Base-by-base conservation (phyloP, 257 asterid genomes). In the Solanum dulcamara region DNA sequence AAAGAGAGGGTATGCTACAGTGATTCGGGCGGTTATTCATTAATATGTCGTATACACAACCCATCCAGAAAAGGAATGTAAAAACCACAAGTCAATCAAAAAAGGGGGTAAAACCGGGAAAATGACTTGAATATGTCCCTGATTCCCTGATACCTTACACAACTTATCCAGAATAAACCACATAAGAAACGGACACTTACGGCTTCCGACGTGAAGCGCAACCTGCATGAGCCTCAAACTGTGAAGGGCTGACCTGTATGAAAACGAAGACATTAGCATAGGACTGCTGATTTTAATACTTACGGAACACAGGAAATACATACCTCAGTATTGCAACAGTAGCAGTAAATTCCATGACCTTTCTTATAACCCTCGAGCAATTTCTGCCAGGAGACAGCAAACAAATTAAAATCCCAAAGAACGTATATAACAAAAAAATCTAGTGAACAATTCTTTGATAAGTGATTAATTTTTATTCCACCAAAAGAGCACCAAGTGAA, bases 151-250 rank as follows among this genome's bases (percentile, higher is more conserved):
- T 72, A 81, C 72, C 86, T 50, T 59, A 32, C 60, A 44, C 59
- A 75, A 75, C 35, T 14, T 75, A 8, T 77, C 62, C 38, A 46
- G 42, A 46, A 46, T 77, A 77, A 77, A 77, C 28, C 62, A 77
- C 62, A 46, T 44, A 66, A 83, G 59, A 84, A 83, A 44, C 10
- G 10, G 46, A 67, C 18, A 91, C 98, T 92, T 88, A 95, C 99
- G 98, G 99, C 90, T 95, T 97, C 81, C 98, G 92, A 30, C 97
- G 97, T 24, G 98, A 90, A 87, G 94, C 90, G 85, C 86, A 92
- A 83, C 98, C 99, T 81, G 99, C 99, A 95, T 95, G 99, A 60
- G 91, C 92, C 93, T 97, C 99, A 89, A 97, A 97, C 86, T 86
- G 91, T 10, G 99, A 97, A 35, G 99, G 96, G 85, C 98, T 97